Conservation (phyloP, 2,329 filamentous ascomycete species). For the Chaetomium strumarium region DNA sequence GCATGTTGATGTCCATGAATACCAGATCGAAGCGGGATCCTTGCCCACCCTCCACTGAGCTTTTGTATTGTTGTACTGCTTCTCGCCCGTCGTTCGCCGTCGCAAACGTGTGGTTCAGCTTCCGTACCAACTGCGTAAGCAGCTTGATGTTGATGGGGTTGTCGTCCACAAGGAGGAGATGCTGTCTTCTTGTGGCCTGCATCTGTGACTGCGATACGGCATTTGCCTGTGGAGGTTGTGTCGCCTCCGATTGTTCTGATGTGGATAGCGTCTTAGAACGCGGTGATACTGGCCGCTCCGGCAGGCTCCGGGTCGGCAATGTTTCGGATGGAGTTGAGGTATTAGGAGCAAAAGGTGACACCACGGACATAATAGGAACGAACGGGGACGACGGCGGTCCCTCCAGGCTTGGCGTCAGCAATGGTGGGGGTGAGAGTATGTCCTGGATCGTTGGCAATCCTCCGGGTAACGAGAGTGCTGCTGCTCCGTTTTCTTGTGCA, state of each 20-base stretch:
- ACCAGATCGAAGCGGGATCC: constrained; percentile 32
- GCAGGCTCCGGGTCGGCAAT: too few species aligned
- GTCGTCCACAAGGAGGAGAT: constrained; percentile 37
- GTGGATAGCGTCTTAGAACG: neutral
- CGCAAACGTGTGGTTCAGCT: constrained; percentile 34
- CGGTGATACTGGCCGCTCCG: too few species aligned
- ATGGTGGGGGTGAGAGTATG: neutral
- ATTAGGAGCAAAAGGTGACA: too few species aligned
- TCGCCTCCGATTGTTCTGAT: neutral
- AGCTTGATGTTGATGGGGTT: constrained; percentile 38
- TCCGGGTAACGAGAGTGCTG: neutral
- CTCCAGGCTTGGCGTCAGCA: too few species aligned
- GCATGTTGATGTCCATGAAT: constrained; percentile 40
- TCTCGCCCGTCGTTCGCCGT: constrained; percentile 43
- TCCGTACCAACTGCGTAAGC: constrained; percentile 33
- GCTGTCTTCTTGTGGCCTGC: neutral
- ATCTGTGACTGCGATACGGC: neutral
- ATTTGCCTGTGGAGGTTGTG: neutral
- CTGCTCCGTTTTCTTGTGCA: neutral
- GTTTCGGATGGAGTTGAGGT: too few species aligned
- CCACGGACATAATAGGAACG: too few species aligned
- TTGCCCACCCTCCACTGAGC: constrained; percentile 25
- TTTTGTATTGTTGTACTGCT: constrained; percentile 40
- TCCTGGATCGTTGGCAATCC: neutral
- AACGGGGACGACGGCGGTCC: too few species aligned